Conservation (phyloP, 1,284 basidiomycete genomes). For the Farysia itapuensis region DNA sequence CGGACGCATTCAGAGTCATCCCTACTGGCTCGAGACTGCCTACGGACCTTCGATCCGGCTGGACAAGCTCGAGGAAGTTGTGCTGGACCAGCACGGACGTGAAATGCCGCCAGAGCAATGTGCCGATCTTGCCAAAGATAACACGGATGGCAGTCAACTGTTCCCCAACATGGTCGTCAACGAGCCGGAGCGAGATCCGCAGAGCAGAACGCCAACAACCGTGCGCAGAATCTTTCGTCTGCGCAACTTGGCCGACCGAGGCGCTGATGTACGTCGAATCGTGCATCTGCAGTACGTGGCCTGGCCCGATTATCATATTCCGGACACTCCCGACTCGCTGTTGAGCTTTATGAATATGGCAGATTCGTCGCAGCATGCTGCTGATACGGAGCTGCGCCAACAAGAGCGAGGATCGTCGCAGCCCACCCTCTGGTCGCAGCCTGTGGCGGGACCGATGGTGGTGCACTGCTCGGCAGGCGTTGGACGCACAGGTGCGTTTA, state of each 20-base stretch:
- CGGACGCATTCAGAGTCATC: conserved; percentile 82
- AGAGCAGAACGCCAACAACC: conserved; percentile 11
- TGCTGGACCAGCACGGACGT: conserved; percentile 26
- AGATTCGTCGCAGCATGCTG: conserved; percentile 30
- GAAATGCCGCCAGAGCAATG: conserved; percentile 21
- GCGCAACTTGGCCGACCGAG: conserved; percentile 13
- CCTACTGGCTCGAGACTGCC: conserved; percentile 77
- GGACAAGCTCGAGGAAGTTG: conserved; percentile 38
- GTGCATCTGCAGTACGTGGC: conserved; percentile 54
- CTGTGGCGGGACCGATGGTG: conserved; percentile 40
- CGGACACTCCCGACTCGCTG: conserved; percentile 44
- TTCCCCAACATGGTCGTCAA: conserved; percentile 32
- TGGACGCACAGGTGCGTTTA: conserved; percentile 54
- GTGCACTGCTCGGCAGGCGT: conserved; percentile 60
- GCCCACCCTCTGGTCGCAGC: background rate
- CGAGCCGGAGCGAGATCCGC: background rate
- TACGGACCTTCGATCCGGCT: conserved; percentile 67
- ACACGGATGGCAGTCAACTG: conserved; percentile 22
- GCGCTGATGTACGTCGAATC: conserved; percentile 20
- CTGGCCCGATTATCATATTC: conserved; percentile 58
- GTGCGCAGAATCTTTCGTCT: conserved; percentile 44
- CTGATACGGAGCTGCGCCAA: conserved; percentile 19
- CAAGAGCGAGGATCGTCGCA: background rate
- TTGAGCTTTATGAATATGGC: conserved; percentile 46
- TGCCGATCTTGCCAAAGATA: conserved; percentile 3